phyloP scores from a whole-genome alignment of 805 yeast genomes.

The Saturnispora besseyi region DNA sequence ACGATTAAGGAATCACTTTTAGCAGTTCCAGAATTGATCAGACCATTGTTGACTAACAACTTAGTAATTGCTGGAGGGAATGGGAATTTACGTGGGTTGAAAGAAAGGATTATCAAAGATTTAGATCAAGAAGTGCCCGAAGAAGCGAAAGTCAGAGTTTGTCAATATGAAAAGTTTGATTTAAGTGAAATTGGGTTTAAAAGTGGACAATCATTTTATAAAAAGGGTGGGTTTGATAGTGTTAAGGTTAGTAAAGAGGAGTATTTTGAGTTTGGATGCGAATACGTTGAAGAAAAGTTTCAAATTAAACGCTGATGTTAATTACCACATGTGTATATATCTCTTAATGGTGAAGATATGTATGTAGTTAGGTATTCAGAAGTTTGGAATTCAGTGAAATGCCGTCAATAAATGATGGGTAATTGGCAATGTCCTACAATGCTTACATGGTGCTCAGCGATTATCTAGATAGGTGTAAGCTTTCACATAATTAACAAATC shows the following conservation, averaged over 20 bases:
- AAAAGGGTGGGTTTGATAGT: conserved; percentile 36
- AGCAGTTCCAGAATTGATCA: conserved; percentile 60
- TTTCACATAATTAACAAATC: no score
- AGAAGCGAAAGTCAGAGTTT: conserved; percentile 55
- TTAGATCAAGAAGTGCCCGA: conserved; percentile 60
- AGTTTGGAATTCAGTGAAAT: no score
- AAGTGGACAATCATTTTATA: conserved; percentile 43
- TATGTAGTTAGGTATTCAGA: background rate
- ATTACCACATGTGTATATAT: no score
- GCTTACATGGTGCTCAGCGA: no score
- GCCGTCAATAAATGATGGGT: no score
- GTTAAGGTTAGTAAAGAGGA: conserved; percentile 67
- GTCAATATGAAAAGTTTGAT: conserved; percentile 24
- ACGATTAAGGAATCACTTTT: conserved; percentile 59
- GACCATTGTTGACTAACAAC: conserved; percentile 74
- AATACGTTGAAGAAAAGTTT: conserved; percentile 28
- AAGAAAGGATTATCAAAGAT: conserved; percentile 50
- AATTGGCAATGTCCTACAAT: no score
- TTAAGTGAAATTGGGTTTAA: conserved; percentile 42
- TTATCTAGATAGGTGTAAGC: no score
- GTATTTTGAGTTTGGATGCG: conserved; percentile 76
- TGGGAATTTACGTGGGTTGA: conserved; percentile 59
- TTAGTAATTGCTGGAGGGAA: conserved; percentile 80
- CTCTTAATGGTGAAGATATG: no score
- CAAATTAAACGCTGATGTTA: conserved; percentile 16